Evolutionary conservation across 2,329 filamentous ascomycete species (phyloP), one percentile per base, ranked within the genome.

Genomic region (Cadophora luteo-olivacea): DNA sequence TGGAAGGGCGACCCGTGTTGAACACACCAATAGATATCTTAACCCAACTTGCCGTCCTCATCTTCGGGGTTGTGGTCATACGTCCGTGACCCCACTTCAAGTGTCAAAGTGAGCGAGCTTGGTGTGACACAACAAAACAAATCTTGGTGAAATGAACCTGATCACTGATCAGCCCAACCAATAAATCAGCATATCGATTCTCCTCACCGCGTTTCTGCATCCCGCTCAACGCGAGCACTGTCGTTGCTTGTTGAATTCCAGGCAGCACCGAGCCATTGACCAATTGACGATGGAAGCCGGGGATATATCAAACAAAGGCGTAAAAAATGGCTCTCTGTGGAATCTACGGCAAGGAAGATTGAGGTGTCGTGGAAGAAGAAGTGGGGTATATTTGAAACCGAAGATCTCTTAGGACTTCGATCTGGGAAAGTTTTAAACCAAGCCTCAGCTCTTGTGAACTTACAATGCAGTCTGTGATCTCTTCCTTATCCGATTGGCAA

Each of bases 181-280:
- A n/a, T 33, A 3, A 33, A 8, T n/a, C 29, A 4, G 2, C 8
- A 7, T 4, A 49, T 22, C 45, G 4, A 49, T 4, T 22, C n/a
- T 11, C 1, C 29, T 55, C 52, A 55, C 52, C 52, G 52, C 25
- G 52, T 55, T 55, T 55, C 52, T 55, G 52, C 52, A 32, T 55
- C 52, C 52, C 29, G 45, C 14, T 55, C 52, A 33, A 55, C 52
- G 52, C 52, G 52, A n/a, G 2, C 14, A 9, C 6, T 14, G 7
- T 55, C 52, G 52, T 55, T 25, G 52, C 52, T 55, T 55, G 52
- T 16, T n/a, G 14, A 6, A 3, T 55, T 32, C 52, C 29, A 55
- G 52, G 52, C 52, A 55, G 25, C 52, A 55, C 29, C 25, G 29
- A 12, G 52, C 14, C 52, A 33, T 32, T 55, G 29, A n/a, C 52